A percentile compares a stretch with the other conserved stretches of the same genome.
Evolutionary conservation across 148 eudicot genomes (phyloP).

Genomic region (Dianthus caryophyllus): DNA sequence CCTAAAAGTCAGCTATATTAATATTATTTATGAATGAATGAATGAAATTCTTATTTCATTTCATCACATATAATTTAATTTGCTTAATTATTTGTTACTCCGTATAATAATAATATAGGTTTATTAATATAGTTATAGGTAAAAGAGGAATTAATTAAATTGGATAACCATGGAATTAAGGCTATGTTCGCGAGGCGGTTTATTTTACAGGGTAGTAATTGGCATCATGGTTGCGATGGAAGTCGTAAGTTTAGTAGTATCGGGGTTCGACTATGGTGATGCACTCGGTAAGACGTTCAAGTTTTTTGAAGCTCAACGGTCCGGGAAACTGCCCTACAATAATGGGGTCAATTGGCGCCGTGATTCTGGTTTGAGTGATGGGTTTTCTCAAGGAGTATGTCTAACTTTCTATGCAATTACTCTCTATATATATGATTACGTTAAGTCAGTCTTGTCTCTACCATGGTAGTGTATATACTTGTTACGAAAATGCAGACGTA

Average conservation of each 20-base stretch:
- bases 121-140: no score
- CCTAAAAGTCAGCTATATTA: no score
- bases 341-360: slow-evolving; percentile 58
- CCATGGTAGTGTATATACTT: no score
- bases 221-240: slow-evolving; percentile 13
- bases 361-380: slow-evolving; percentile 58
- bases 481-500: no score
- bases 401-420: no score
- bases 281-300: slow-evolving; percentile 53
- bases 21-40: no score
- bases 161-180: slow-evolving; percentile 7
- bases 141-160: not conserved
- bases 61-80: no score
- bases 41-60: no score
- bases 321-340: slow-evolving; percentile 44
- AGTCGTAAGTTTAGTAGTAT: slow-evolving; percentile 2
- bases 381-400: slow-evolving; percentile 57
- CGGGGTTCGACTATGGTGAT: slow-evolving; percentile 43
- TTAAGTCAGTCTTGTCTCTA: no score
- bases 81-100: no score
- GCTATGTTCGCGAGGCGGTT: not conserved
- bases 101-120: no score
- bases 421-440: no score
- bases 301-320: slow-evolving; percentile 75
- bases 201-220: not conserved